Percentiles rank a stretch among this genome's conserved stretches.
These are phyloP conservation scores for Phytopythium montanum DNA, from an alignment of 352 stramenopile genomes.

Conservation along the genomic window DNA sequence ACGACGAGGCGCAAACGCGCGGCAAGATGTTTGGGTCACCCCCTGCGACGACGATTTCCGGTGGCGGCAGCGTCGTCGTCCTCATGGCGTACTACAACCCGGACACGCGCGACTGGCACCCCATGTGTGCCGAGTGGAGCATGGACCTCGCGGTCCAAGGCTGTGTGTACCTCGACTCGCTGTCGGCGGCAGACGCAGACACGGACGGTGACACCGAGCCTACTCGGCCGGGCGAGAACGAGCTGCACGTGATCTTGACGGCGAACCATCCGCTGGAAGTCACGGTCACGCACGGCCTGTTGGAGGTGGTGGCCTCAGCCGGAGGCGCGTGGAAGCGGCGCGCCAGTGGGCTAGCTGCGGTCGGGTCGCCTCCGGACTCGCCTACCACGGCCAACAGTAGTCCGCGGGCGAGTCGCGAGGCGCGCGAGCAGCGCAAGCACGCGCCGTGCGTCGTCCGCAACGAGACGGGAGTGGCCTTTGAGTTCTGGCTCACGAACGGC, in stretches of 20 bases:
- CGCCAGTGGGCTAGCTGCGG: not conserved
- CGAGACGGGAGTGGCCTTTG: conserved; percentile 62
- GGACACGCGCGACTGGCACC: conserved; percentile 76
- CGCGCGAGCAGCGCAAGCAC: conserved; percentile 33
- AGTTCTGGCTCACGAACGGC: conserved; percentile 67
- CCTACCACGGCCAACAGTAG: conserved; percentile 1
- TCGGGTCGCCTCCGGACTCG: conserved; percentile 15
- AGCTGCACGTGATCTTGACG: conserved; percentile 71
- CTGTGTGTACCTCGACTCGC: not conserved
- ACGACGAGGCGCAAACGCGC: conserved; percentile 14
- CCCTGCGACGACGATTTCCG: conserved; percentile 54
- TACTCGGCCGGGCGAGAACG: conserved; percentile 33
- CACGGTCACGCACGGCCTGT: conserved; percentile 70
- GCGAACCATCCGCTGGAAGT: conserved; percentile 69
- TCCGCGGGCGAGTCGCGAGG: conserved; percentile 13
- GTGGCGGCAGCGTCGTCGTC: conserved; percentile 56
- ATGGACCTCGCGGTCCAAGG: conserved; percentile 69
- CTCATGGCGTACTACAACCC: conserved; percentile 82
- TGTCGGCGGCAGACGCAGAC: not conserved
- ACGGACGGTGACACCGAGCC: conserved; percentile 2
- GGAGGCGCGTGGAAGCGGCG: conserved; percentile 68
- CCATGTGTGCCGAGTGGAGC: conserved; percentile 76
- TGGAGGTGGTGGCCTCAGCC: conserved; percentile 75
- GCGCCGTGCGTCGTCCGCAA: conserved; percentile 79
- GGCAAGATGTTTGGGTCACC: conserved; percentile 19